phyloP scores from a whole-genome alignment of 2,329 filamentous ascomycete genomes.

The Trichoderma aggressivum region DNA sequence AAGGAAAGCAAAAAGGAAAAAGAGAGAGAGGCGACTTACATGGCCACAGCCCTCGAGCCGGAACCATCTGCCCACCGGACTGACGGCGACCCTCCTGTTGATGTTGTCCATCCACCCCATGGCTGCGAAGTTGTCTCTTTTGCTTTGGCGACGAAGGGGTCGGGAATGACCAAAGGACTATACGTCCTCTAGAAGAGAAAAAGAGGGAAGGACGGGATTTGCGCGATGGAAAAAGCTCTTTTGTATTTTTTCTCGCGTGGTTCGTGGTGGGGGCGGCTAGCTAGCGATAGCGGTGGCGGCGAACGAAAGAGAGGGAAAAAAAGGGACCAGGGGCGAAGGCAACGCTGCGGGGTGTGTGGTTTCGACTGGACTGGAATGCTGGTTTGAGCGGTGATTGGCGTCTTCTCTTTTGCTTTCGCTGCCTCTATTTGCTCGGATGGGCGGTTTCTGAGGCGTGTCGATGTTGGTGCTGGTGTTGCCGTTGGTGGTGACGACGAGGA shows the following conservation, averaged over 20 bases:
- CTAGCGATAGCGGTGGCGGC: constrained; percentile 16
- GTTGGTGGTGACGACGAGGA: neutral
- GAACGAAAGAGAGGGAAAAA: neutral
- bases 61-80: constrained; percentile 69
- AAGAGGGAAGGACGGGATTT: neutral
- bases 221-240: constrained; percentile 7
- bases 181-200: neutral
- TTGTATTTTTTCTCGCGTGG: neutral
- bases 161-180: neutral
- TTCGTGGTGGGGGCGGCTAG: constrained; percentile 8
- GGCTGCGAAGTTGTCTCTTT: neutral
- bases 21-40: constrained; percentile 49
- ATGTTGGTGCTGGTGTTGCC: neutral
- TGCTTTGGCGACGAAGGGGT: neutral
- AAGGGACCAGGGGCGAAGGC: neutral
- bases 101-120: constrained; percentile 50
- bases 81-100: constrained; percentile 60
- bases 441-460: neutral
- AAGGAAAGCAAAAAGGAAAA: neutral
- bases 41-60: constrained; percentile 78
- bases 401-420: neutral
- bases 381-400: neutral
- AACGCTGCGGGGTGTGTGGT: neutral
- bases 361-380: neutral
- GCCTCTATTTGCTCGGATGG: neutral